Conservation (phyloP, 2,329 filamentous ascomycete species). For the Colletotrichum lini region DNA sequence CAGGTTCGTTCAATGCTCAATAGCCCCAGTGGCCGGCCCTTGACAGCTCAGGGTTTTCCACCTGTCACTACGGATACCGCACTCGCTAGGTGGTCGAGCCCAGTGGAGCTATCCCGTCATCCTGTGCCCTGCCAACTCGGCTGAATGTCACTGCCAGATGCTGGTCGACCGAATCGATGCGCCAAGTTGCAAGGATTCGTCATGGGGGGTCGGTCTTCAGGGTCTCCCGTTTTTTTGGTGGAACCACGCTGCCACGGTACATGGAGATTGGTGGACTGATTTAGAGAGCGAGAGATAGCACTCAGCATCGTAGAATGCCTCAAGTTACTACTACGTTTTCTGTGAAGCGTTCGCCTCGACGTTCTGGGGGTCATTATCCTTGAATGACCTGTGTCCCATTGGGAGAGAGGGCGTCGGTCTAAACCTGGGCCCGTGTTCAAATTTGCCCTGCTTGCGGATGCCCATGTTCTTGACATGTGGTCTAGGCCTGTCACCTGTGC, state of each 20-base stretch:
- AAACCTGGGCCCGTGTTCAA: no score
- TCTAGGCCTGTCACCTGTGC: no score
- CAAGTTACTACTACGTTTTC: background rate
- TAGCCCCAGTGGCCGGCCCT: background rate
- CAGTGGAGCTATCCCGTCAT: background rate
- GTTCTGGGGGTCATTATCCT: no score
- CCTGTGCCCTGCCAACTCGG: constrained; percentile 7
- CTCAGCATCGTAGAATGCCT: background rate
- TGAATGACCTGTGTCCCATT: no score
- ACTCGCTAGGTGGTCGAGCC: background rate
- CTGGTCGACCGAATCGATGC: background rate
- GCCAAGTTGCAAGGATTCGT: constrained; percentile 5
- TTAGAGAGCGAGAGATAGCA: background rate
- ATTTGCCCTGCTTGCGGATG: no score
- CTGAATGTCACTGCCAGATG: constrained; percentile 15
- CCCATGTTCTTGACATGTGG: no score
- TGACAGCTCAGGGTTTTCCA: background rate
- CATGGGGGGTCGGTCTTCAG: background rate
- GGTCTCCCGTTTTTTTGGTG: constrained; percentile 1
- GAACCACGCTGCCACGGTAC: background rate
- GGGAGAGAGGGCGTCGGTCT: no score
- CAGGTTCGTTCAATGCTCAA: background rate
- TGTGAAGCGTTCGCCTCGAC: background rate
- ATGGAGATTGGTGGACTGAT: background rate
- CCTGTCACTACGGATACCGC: background rate